Evolutionary conservation across 768 basidiomycete genomes (phyloP), one percentile per base, ranked within the genome.

Genomic region (Tulasnella sp.): DNA sequence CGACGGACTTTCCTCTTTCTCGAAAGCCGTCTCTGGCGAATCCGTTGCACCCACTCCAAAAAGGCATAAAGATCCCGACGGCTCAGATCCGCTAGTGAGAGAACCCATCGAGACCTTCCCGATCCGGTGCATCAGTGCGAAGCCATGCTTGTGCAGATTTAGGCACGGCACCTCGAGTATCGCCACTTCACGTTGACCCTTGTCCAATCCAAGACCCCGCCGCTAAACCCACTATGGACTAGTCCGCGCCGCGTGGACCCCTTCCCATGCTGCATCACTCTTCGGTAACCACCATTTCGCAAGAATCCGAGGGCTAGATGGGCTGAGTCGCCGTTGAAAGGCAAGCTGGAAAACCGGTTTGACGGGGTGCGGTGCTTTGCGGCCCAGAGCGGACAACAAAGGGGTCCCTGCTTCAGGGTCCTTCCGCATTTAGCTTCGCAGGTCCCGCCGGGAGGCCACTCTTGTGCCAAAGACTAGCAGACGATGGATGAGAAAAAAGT

Each of bases 71-170:
- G 29, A 26, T 67, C 61, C 61, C 61, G 61, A 67, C 61, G 61
- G 61, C 32, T 29, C 61, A 67, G 61, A 67, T 32, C 15, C 29
- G 13, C 32, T 67, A 35, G 16, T 57, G 16, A 15, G 26, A 32
- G 61, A 32, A 67, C 32, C 35, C 61, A 67, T 67, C 61, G 61
- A 67, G 61, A 67, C 61, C 61, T 67, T 26, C 61, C 61, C 13
- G 29, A 67, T 67, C 32, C 61, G 61, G 61, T 67, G 61, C 61
- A 35, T 67, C 61, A 67, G 61, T 5, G 61, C 9, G 2, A 35
- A 29, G 11, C 61, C 29, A 3, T 32, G 61, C 61, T 26, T 67
- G 61, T 67, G 61, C 61, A 67, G 61, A 67, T 67, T 67, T 67
- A 67, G 61, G 61, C 61, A 67, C 61, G n/a, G 61, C 61, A 35